phyloP scores from a whole-genome alignment of 2,329 filamentous ascomycete genomes.

The Trichoderma sp. region DNA sequence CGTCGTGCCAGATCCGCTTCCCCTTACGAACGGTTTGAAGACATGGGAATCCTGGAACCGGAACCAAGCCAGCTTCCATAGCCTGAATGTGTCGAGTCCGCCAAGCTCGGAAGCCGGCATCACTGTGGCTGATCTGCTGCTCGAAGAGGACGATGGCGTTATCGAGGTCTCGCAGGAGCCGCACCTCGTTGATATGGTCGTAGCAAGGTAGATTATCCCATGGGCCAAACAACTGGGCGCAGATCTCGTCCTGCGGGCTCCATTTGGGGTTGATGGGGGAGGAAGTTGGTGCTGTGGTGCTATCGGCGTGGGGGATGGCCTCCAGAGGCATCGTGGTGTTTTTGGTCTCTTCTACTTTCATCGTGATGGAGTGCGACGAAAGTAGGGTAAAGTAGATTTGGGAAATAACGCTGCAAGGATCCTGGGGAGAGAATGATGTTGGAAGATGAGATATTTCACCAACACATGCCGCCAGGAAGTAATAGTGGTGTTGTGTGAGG shows the following conservation, averaged over 20 bases:
- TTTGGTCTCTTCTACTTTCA: slow-evolving; percentile 12
- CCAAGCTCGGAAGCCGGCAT: slow-evolving; percentile 31
- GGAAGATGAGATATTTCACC: slow-evolving; percentile 8
- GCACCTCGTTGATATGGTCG: slow-evolving; percentile 8
- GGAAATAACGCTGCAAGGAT: slow-evolving; percentile 18
- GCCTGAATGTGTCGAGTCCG: slow-evolving; percentile 31
- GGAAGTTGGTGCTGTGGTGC: not conserved
- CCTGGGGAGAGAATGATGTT: slow-evolving; percentile 11
- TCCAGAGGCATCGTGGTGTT: not conserved
- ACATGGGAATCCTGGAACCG: slow-evolving; percentile 25
- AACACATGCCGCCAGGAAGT: not conserved
- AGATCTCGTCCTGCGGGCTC: slow-evolving; percentile 14
- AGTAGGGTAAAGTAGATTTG: not conserved
- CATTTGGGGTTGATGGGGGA: slow-evolving; percentile 10
- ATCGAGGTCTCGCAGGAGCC: slow-evolving; percentile 30
- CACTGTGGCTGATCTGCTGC: slow-evolving; percentile 29
- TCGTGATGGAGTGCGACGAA: not conserved
- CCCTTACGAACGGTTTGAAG: slow-evolving; percentile 12
- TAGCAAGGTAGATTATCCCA: slow-evolving; percentile 26
- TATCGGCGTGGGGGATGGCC: not conserved
- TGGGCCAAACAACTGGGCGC: slow-evolving; percentile 23
- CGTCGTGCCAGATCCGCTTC: slow-evolving; percentile 26
- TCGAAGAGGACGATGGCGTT: slow-evolving; percentile 31
- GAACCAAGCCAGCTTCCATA: slow-evolving; percentile 28
- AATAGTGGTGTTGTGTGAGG: not conserved